phyloP scores from a whole-genome alignment of 176 grass and related monocot genomes.

The Puya raimondii region DNA sequence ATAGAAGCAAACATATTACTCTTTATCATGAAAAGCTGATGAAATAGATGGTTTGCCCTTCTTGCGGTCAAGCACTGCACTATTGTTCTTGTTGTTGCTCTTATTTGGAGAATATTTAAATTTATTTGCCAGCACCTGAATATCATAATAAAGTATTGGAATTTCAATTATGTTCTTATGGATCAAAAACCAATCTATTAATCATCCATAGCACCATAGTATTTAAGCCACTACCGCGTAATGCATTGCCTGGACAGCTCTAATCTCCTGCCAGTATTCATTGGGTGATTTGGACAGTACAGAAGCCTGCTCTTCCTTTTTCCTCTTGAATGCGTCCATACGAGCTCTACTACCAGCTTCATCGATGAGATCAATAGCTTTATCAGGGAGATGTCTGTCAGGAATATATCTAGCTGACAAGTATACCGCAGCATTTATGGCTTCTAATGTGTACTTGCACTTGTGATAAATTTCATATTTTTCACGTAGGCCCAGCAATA shows the following conservation, averaged over 20 bases:
- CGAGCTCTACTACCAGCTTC: conserved; percentile 90
- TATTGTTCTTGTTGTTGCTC: conserved; percentile 29
- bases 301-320: conserved; percentile 65
- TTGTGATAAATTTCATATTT: conserved; percentile 84
- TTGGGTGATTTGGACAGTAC: conserved; percentile 78
- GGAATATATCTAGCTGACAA: conserved; percentile 90
- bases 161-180: conserved; percentile 19
- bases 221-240: conserved; percentile 44
- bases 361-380: conserved; percentile 96
- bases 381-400: conserved; percentile 90
- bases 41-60: conserved; percentile 16
- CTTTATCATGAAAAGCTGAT: conserved; percentile 21
- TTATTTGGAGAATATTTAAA: conserved; percentile 72
- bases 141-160: conserved; percentile 8
- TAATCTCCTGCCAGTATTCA: conserved; percentile 95
- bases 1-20: conserved; percentile 37
- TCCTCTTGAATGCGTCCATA: conserved; percentile 89
- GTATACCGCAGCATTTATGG: conserved; percentile 82
- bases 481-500: conserved; percentile 63
- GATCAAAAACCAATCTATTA: conserved; percentile 14
- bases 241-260: conserved; percentile 86
- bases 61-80: conserved; percentile 20
- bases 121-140: conserved; percentile 70
- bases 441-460: conserved; percentile 71
- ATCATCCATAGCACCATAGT: conserved; percentile 10